Percentiles rank a stretch among this genome's conserved stretches.
These are phyloP conservation scores for Fusarium nisikadoi DNA, from an alignment of 2,329 filamentous ascomycete species.

Conservation along the genomic window DNA sequence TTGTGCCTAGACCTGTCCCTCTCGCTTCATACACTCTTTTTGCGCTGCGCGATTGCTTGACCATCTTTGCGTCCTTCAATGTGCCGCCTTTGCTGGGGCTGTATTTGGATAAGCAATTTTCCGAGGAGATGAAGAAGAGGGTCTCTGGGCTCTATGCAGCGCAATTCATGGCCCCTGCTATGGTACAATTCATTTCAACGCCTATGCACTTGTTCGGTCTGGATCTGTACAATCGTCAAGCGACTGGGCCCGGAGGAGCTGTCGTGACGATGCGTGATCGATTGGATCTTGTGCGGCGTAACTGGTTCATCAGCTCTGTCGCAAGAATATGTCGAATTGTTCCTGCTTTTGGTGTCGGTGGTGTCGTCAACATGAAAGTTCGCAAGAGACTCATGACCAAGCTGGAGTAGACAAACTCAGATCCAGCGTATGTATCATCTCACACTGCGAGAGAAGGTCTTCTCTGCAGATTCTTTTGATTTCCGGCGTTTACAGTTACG, in stretches of 20 bases:
- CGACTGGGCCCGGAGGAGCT: conserved; percentile 41
- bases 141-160: conserved; percentile 71
- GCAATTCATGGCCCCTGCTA: conserved; percentile 83
- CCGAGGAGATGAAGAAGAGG: conserved; percentile 56
- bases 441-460: neutral
- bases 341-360: conserved; percentile 88
- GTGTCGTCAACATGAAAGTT: conserved; percentile 83
- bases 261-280: conserved; percentile 65
- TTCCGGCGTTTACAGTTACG: conserved; percentile 20
- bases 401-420: conserved; percentile 53
- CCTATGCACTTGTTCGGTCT: conserved; percentile 86
- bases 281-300: conserved; percentile 72
- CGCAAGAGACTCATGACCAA: conserved; percentile 73
- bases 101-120: conserved; percentile 65
- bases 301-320: conserved; percentile 78
- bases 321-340: conserved; percentile 87
- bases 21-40: conserved; percentile 81
- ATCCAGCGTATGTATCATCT: too few species aligned
- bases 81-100: conserved; percentile 83
- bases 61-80: conserved; percentile 94
- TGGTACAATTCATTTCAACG: conserved; percentile 82
- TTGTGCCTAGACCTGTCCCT: conserved; percentile 68
- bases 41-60: conserved; percentile 83
- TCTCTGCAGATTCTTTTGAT: neutral
- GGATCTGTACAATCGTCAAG: conserved; percentile 83